These are phyloP conservation scores for Saccharomycopsis fodiens DNA, from an alignment of 805 yeast species.

Conservation along the genomic window DNA sequence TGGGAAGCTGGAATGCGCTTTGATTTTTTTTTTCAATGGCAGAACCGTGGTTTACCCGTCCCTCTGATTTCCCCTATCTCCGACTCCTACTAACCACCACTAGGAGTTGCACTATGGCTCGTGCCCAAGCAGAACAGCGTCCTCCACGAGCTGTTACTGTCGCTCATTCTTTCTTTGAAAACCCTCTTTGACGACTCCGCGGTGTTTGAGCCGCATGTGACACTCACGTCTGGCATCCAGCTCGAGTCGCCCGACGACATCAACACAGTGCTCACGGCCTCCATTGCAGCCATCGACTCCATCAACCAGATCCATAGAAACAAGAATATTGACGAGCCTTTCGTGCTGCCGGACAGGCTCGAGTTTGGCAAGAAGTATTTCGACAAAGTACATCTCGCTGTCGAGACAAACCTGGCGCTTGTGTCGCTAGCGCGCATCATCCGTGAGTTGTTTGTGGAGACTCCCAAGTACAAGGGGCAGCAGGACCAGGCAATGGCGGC, in stretches of 20 bases:
- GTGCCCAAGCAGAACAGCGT: conserved; percentile 53
- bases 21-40: too few species aligned
- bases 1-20: too few species aligned
- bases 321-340: conserved; percentile 5
- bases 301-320: conserved; percentile 16
- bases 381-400: conserved; percentile 28
- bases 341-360: conserved; percentile 11
- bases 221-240: conserved; percentile 56
- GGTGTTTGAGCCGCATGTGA: conserved; percentile 66
- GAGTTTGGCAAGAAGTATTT: conserved; percentile 19
- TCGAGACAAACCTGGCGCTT: conserved; percentile 34
- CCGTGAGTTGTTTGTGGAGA: conserved; percentile 24
- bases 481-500: conserved; percentile 21
- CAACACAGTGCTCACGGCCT: conserved; percentile 46
- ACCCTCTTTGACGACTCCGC: conserved; percentile 72
- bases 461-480: conserved; percentile 1
- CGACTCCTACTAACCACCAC: not conserved
- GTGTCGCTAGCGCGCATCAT: conserved; percentile 26
- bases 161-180: conserved; percentile 55
- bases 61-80: too few species aligned
- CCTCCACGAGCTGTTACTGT: conserved; percentile 46
- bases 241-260: conserved; percentile 48
- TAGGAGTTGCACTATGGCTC: conserved; percentile 67
- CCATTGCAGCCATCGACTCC: conserved; percentile 50
- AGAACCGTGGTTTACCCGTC: too few species aligned